Base-by-base conservation (phyloP, 371 early-diverging fungal species). In the Rhizopus arrhizus region DNA sequence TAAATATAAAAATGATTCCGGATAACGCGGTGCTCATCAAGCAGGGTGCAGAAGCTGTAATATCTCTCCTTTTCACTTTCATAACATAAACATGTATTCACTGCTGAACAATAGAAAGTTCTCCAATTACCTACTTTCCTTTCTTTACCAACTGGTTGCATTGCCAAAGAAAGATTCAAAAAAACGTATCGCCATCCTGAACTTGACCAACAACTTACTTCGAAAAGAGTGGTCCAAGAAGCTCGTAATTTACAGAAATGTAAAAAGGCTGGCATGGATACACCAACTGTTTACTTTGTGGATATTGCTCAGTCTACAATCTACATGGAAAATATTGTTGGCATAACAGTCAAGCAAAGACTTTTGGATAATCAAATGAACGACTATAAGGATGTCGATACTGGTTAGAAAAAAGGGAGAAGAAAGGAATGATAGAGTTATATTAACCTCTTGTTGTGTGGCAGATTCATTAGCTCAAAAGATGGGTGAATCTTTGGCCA, bases 161-260 rank as follows among this genome's bases (percentile, higher is more conserved):
- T 81, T 55, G 81, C 74, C 16, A 81, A 81, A 50, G 74, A 96
- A 70, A 83, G 98, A 33, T 96, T 96, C 72, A 79, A 82, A 55
- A 98, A 98, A 72, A 77, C 88, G 0, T 96, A 96, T 68, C 85
- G 98, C n/a, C 93, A 94, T 61, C 95, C 95, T 3, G 84, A 85
- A 34, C 87, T 97, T 38, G 97, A 96, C 69, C 85, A 85, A 38
- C 89, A 90, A 57, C 68, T 96, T 31, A 95, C 94, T 0, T 62
- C 81, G 4, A 69, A 86, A 46, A 84, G 96, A 29, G 88, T 95
- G 13, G 71, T 82, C 11, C 94, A 86, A 78, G 95, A 94, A 72
- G 91, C 94, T 4, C 85, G 98, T 53, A 86, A 89, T 53, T 73
- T 96, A 58, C 72, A 83, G 54, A 77, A 86, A 45, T 90, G 93